phyloP scores from a whole-genome alignment of 2,329 filamentous ascomycete species.

The Venturia effusa region DNA sequence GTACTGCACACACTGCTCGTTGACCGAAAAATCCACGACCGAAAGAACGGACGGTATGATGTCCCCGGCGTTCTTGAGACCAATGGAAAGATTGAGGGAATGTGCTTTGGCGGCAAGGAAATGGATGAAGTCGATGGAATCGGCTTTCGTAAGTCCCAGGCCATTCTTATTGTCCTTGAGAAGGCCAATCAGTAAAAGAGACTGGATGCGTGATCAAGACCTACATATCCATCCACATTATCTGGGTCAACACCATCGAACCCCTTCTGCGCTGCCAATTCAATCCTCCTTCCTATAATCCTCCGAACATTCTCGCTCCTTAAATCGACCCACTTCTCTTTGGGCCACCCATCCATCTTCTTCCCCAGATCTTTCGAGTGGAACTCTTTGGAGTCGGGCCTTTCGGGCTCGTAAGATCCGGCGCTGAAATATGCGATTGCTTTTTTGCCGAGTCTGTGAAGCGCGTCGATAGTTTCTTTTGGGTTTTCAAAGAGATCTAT shows the following conservation, averaged over 20 bases:
- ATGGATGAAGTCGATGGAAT: conserved; percentile 48
- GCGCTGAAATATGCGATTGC: conserved; percentile 70
- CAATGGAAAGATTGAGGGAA: conserved; percentile 46
- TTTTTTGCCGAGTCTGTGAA: conserved; percentile 43
- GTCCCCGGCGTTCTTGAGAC: conserved; percentile 56
- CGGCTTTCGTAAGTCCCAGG: conserved; percentile 43
- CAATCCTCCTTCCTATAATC: conserved; percentile 53
- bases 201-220: conserved; percentile 21
- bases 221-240: conserved; percentile 56
- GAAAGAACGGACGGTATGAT: conserved; percentile 44
- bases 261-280: conserved; percentile 48
- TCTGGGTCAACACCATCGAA: conserved; percentile 62
- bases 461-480: conserved; percentile 32
- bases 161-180: conserved; percentile 47
- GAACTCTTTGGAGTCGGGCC: conserved; percentile 49
- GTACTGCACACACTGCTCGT: conserved; percentile 56
- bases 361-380: conserved; percentile 46
- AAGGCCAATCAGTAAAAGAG: neutral
- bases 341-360: conserved; percentile 50
- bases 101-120: conserved; percentile 48
- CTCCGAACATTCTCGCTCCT: conserved; percentile 45
- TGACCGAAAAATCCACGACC: conserved; percentile 54
- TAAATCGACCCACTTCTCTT: conserved; percentile 58
- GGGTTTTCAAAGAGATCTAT: conserved; percentile 48
- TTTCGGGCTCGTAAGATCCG: conserved; percentile 55